Conservation (phyloP, 192 early-diverging fungal species). For the Linnemannia exigua region DNA sequence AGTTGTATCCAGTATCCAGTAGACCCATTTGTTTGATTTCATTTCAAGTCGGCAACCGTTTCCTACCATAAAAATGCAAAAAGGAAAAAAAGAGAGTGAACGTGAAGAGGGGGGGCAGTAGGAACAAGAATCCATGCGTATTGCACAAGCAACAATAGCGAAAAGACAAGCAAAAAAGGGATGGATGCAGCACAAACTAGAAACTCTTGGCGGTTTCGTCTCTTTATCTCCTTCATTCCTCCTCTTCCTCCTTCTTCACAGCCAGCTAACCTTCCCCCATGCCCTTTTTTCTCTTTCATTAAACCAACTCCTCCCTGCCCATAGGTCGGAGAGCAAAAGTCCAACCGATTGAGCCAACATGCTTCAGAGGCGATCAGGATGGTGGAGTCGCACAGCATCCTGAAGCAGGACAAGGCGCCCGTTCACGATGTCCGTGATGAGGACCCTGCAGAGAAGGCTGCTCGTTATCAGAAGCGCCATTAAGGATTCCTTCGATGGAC, state of each 20-base stretch:
- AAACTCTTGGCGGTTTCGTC: background rate
- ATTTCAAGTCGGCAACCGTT: background rate
- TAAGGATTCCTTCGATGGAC: background rate
- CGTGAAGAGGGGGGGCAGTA: background rate
- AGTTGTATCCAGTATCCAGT: too few relatives aligned
- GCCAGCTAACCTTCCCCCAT: background rate
- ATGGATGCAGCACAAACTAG: background rate
- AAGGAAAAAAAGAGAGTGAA: background rate
- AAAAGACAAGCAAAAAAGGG: too few relatives aligned
- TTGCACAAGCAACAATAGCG: too few relatives aligned
- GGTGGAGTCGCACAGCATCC: constrained; percentile 45
- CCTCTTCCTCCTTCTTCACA: background rate
- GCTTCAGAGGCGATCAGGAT: constrained; percentile 52
- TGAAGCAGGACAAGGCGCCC: constrained; percentile 46
- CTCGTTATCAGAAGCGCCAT: constrained; percentile 9
- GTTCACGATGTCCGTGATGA: constrained; percentile 29
- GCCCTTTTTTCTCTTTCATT: background rate
- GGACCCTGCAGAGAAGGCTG: constrained; percentile 15
- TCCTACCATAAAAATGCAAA: background rate
- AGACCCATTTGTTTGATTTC: background rate
- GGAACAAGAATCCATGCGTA: background rate
- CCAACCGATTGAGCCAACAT: constrained; percentile 32
- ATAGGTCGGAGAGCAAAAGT: background rate
- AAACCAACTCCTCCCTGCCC: too few relatives aligned
- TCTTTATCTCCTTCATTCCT: background rate